phyloP scores from a whole-genome alignment of 2,329 filamentous ascomycete species.

The Pseudohalonectria lignicola region DNA sequence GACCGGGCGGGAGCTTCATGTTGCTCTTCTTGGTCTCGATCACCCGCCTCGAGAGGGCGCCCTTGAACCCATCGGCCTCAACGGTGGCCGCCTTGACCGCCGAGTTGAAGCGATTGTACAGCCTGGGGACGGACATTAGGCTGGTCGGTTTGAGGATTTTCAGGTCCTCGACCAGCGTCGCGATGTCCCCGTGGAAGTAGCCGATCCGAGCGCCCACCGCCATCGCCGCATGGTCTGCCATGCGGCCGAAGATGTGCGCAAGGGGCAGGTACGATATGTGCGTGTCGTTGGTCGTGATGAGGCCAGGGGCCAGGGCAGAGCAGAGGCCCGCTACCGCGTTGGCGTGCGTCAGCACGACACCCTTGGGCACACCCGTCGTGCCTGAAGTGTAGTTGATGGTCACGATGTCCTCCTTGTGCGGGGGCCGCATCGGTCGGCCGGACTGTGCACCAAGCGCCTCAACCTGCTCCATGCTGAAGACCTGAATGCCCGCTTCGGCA shows the following conservation, averaged over 20 bases:
- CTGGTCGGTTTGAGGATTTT: slow-evolving; percentile 74
- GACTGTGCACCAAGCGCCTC: slow-evolving; percentile 68
- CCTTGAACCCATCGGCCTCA: slow-evolving; percentile 68
- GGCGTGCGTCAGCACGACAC: slow-evolving; percentile 70
- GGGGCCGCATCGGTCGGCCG: slow-evolving; percentile 59
- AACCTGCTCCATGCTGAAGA: slow-evolving; percentile 71
- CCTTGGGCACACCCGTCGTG: slow-evolving; percentile 74
- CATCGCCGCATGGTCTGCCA: slow-evolving; percentile 67
- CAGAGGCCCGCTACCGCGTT: slow-evolving; percentile 68
- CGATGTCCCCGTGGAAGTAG: slow-evolving; percentile 88
- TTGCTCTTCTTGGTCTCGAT: slow-evolving; percentile 70
- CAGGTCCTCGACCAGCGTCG: slow-evolving; percentile 80
- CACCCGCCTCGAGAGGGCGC: slow-evolving; percentile 68
- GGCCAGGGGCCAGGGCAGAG: slow-evolving; percentile 43
- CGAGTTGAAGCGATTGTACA: slow-evolving; percentile 83
- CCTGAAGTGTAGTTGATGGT: slow-evolving; percentile 91
- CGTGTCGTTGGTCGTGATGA: slow-evolving; percentile 42
- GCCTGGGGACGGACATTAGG: slow-evolving; percentile 80
- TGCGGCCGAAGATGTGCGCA: slow-evolving; percentile 86
- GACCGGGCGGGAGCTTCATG: slow-evolving; percentile 58
- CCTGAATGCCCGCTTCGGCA: slow-evolving; percentile 59
- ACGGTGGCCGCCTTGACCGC: slow-evolving; percentile 72
- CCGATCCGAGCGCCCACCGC: slow-evolving; percentile 66
- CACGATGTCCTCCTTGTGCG: slow-evolving; percentile 62
- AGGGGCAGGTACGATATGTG: slow-evolving; percentile 83